A percentile compares a stretch with the other conserved stretches of the same genome.
These are phyloP conservation scores for Penicillium thymicola DNA, from an alignment of 2,329 filamentous ascomycete genomes.

Conservation along the genomic window DNA sequence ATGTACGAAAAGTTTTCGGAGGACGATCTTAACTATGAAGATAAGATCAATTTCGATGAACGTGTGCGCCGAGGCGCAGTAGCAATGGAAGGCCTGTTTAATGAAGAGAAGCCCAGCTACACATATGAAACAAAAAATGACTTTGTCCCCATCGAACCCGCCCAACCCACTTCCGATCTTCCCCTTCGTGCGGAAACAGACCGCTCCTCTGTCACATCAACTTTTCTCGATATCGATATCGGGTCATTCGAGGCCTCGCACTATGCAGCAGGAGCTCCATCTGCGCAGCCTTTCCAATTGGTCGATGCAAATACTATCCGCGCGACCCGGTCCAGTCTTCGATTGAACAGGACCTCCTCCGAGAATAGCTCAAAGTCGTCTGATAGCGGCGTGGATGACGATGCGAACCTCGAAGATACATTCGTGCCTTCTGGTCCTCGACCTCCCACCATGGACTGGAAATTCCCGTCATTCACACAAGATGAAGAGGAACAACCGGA, in stretches of 20 bases:
- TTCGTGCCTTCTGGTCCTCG: conserved; percentile 38
- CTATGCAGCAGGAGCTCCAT: conserved; percentile 52
- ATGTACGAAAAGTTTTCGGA: conserved; percentile 28
- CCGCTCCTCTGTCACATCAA: conserved; percentile 48
- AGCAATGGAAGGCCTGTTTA: conserved; percentile 57
- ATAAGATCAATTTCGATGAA: conserved; percentile 55
- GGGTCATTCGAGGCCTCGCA: conserved; percentile 49
- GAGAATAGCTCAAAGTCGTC: conserved; percentile 34
- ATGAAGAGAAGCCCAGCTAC: conserved; percentile 55
- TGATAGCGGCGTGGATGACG: conserved; percentile 27
- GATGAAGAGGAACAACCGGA: conserved; percentile 15
- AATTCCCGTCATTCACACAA: conserved; percentile 39
- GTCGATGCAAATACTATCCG: conserved; percentile 55
- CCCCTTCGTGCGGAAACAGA: conserved; percentile 49
- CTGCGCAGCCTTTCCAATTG: conserved; percentile 51
- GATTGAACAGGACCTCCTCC: conserved; percentile 40
- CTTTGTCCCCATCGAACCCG: conserved; percentile 44
- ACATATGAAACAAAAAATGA: conserved; percentile 54
- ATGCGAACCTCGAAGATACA: conserved; percentile 26
- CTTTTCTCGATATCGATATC: conserved; percentile 56
- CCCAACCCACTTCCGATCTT: conserved; percentile 52
- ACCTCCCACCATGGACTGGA: conserved; percentile 49
- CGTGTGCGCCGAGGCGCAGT: conserved; percentile 56
- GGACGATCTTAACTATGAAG: conserved; percentile 40
- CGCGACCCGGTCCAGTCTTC: conserved; percentile 52